A percentile compares a stretch with the other conserved stretches of the same genome.
Conservation (phyloP, 148 eudicot species). For the Polygonum maritimum region DNA sequence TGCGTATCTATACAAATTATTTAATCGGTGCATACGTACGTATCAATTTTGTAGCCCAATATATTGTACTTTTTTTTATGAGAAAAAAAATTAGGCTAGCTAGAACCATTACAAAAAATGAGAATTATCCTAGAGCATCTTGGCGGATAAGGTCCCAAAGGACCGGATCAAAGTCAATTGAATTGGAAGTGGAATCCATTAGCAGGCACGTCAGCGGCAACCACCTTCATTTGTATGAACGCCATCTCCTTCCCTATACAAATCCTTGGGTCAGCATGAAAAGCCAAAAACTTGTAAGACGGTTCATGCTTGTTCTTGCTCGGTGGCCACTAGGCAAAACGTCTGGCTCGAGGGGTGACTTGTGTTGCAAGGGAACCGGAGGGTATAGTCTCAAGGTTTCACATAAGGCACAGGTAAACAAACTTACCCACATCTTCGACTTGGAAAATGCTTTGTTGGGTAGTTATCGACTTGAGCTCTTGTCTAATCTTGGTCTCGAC, state of each 20-base stretch:
- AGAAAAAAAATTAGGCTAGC: too few relatives aligned
- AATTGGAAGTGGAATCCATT: neutral
- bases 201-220: neutral
- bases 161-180: neutral
- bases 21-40: too few relatives aligned
- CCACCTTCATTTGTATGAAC: constrained; percentile 4
- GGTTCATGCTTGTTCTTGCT: neutral
- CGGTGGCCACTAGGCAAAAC: neutral
- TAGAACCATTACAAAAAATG: too few relatives aligned
- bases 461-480: neutral
- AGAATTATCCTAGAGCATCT: too few relatives aligned
- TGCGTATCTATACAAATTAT: too few relatives aligned
- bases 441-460: neutral
- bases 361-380: constrained; percentile 1
- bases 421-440: neutral
- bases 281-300: constrained; percentile 2
- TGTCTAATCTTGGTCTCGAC: neutral
- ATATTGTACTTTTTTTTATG: too few relatives aligned
- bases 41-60: too few relatives aligned
- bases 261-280: constrained; percentile 3
- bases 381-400: constrained; percentile 7
- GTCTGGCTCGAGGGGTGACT: neutral
- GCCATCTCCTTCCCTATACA: constrained; percentile 12
- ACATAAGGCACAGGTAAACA: neutral
- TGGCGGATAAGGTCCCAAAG: too few relatives aligned